phyloP scores from a whole-genome alignment of 2,329 filamentous ascomycete genomes.

The Dactylonectria estremocensis region DNA sequence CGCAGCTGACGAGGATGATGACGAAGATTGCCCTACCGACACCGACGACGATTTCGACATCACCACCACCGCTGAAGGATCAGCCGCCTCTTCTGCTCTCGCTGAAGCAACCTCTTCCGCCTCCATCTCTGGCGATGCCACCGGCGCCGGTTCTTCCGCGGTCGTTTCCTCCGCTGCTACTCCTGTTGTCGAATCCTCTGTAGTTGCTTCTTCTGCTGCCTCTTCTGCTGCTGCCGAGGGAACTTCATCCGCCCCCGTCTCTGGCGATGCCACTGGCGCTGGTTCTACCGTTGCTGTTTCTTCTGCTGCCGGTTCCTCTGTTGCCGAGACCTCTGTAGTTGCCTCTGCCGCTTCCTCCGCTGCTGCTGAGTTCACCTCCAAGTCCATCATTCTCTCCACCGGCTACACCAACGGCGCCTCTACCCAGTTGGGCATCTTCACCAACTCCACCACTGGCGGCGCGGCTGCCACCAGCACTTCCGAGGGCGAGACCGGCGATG shows the following conservation, averaged over 20 bases:
- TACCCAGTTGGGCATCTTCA: conserved; percentile 15
- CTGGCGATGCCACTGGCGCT: conserved; percentile 10
- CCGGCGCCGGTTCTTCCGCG: neutral
- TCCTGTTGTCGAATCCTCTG: too few relatives aligned
- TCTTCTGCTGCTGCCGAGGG: conserved; percentile 8
- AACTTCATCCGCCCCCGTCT: neutral
- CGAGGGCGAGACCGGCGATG: conserved; percentile 14
- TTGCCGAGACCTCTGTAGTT: neutral
- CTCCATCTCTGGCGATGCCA: conserved; percentile 5
- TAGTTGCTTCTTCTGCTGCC: neutral
- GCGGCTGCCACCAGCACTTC: conserved; percentile 23
- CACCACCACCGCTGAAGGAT: conserved; percentile 11
- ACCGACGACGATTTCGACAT: conserved; percentile 22
- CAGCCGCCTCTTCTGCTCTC: conserved; percentile 27
- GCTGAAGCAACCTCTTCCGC: conserved; percentile 20
- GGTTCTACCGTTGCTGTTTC: conserved; percentile 7
- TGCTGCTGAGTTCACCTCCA: conserved; percentile 10
- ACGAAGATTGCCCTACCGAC: conserved; percentile 29
- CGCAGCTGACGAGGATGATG: conserved; percentile 26
- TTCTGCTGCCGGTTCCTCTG: neutral
- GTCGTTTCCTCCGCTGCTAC: too few relatives aligned
- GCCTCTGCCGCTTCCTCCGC: conserved; percentile 10
- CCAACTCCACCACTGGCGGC: conserved; percentile 17
- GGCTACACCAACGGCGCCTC: conserved; percentile 24
- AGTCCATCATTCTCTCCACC: conserved; percentile 31